Evolutionary conservation across 768 basidiomycete species (phyloP).

Genomic region (Trametes punicea): DNA sequence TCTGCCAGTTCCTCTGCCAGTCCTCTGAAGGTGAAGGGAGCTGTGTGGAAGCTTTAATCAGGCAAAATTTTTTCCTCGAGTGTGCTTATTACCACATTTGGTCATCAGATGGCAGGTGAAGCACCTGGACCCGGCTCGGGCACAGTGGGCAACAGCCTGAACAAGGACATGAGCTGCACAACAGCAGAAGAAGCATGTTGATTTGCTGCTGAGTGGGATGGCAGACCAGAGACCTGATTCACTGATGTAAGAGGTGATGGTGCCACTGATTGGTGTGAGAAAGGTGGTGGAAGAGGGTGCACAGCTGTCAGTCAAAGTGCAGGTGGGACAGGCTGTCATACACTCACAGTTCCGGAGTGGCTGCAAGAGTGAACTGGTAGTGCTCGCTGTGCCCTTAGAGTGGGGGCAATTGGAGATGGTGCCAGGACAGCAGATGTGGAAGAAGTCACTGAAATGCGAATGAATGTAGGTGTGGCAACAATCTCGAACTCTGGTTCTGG

Average conservation of each 20-base stretch:
- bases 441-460: not conserved
- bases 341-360: slow-evolving; percentile 17
- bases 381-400: not conserved
- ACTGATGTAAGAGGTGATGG: not conserved
- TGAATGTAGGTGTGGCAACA: not conserved
- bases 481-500: slow-evolving; percentile 16
- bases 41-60: slow-evolving; percentile 1
- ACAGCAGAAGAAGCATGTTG: slow-evolving; percentile 15
- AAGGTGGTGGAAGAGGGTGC: not conserved
- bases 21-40: slow-evolving; percentile 14
- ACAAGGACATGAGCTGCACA: slow-evolving; percentile 17
- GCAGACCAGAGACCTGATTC: slow-evolving; percentile 21
- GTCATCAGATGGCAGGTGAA: slow-evolving; percentile 7
- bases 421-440: not conserved
- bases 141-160: slow-evolving; percentile 20
- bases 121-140: slow-evolving; percentile 15
- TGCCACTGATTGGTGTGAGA: not conserved
- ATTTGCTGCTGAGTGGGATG: slow-evolving; percentile 22
- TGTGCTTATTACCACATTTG: slow-evolving; percentile 1
- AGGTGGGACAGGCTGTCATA: slow-evolving; percentile 1
- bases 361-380: slow-evolving; percentile 4
- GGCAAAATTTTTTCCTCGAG: not conserved
- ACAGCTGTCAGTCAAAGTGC: slow-evolving; percentile 1
- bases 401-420: not conserved
- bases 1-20: slow-evolving; percentile 3